These are phyloP conservation scores for Cymbopogon citratus DNA, from an alignment of 176 grass and related monocot genomes.

Conservation along the genomic window DNA sequence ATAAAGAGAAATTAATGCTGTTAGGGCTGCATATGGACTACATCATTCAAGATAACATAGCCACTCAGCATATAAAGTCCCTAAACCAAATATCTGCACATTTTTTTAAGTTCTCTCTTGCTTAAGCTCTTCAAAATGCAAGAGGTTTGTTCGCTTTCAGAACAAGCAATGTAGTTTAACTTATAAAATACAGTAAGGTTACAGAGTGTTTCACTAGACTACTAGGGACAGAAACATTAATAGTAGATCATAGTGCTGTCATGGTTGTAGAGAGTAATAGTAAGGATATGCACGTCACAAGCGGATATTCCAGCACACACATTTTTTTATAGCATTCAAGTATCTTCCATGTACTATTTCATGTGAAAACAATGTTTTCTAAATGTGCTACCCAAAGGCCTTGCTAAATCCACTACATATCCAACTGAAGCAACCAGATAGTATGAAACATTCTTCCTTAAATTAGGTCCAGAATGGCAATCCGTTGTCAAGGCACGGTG, in stretches of 20 bases:
- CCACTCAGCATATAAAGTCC: neutral
- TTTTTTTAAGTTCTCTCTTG: neutral
- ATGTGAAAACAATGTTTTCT: neutral
- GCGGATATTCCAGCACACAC: neutral
- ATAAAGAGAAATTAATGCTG: neutral
- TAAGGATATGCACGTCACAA: neutral
- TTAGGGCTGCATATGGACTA: neutral
- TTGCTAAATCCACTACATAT: neutral
- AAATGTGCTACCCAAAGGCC: neutral
- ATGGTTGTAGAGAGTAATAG: neutral
- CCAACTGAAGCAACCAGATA: constrained; percentile 18
- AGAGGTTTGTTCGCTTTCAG: neutral
- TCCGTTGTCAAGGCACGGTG: neutral
- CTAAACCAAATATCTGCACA: neutral
- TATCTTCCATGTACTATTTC: neutral
- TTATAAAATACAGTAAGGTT: neutral
- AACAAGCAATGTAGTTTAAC: neutral
- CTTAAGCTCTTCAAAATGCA: neutral
- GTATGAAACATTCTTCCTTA: neutral
- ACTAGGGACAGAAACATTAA: neutral
- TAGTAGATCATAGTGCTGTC: neutral
- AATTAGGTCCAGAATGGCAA: neutral
- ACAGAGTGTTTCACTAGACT: neutral
- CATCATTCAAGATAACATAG: neutral
- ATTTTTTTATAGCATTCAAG: neutral